These are phyloP conservation scores for Pelargonium cotyledonis DNA, from an alignment of 441 rosid species.

Conservation along the genomic window DNA sequence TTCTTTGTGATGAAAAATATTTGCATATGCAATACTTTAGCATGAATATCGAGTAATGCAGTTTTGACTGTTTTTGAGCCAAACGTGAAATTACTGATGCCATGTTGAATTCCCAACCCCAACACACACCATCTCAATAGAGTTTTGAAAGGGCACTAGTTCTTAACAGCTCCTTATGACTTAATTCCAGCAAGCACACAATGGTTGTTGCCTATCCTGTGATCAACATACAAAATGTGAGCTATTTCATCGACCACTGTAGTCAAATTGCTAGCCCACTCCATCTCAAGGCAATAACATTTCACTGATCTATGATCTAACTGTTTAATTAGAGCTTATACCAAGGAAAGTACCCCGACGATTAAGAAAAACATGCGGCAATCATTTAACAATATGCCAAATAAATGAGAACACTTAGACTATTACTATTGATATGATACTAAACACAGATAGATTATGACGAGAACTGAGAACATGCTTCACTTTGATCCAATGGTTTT, in stretches of 20 bases:
- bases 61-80: too few species aligned
- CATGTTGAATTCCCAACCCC: too few species aligned
- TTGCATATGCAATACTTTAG: neutral
- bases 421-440: neutral
- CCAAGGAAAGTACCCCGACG: neutral
- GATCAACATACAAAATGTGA: neutral
- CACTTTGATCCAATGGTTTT: neutral
- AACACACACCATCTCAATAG: too few species aligned
- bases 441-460: neutral
- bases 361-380: too few species aligned
- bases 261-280: constrained; percentile 7
- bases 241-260: constrained; percentile 2
- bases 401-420: neutral
- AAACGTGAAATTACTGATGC: too few species aligned
- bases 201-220: neutral
- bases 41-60: neutral
- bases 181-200: neutral
- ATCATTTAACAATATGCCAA: neutral
- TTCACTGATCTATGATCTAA: neutral
- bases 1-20: neutral
- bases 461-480: too few species aligned
- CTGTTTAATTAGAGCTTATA: neutral
- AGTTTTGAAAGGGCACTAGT: too few species aligned
- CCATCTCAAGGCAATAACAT: neutral
- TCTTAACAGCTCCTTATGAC: neutral